phyloP scores from a whole-genome alignment of 768 basidiomycete species.

The Suillus sp. region DNA sequence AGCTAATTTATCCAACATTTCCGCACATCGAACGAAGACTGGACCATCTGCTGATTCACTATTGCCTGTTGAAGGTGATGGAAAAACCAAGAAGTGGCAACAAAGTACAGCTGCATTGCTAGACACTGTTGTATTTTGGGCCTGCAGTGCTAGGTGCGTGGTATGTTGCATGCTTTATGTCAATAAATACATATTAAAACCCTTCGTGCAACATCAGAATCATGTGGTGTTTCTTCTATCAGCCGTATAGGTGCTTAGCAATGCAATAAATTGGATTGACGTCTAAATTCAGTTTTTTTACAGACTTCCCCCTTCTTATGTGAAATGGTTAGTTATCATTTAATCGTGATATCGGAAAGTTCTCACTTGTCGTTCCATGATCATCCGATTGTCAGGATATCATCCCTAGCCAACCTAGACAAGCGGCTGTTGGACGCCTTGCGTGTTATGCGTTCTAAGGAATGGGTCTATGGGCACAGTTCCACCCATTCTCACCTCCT shows the following conservation, averaged over 20 bases:
- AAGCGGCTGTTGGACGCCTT: constrained; percentile 55
- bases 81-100: constrained; percentile 31
- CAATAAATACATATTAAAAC: neutral
- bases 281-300: constrained; percentile 14
- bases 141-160: constrained; percentile 69
- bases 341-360: neutral
- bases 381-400: constrained; percentile 48
- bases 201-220: constrained; percentile 49
- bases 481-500: constrained; percentile 45
- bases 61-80: constrained; percentile 20
- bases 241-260: constrained; percentile 59
- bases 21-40: neutral
- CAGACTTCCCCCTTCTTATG: constrained; percentile 47
- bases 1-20: neutral
- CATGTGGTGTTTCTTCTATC: constrained; percentile 89
- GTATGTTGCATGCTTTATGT: neutral
- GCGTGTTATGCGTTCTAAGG: constrained; percentile 51
- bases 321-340: constrained; percentile 54
- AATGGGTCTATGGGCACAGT: constrained; percentile 61
- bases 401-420: constrained; percentile 69
- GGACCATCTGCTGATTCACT: neutral
- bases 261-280: neutral
- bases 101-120: constrained; percentile 46
- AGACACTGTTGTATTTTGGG: constrained; percentile 78
- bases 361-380: neutral